phyloP scores from a whole-genome alignment of 78 protist species.

The Thecamonas trahens region DNA sequence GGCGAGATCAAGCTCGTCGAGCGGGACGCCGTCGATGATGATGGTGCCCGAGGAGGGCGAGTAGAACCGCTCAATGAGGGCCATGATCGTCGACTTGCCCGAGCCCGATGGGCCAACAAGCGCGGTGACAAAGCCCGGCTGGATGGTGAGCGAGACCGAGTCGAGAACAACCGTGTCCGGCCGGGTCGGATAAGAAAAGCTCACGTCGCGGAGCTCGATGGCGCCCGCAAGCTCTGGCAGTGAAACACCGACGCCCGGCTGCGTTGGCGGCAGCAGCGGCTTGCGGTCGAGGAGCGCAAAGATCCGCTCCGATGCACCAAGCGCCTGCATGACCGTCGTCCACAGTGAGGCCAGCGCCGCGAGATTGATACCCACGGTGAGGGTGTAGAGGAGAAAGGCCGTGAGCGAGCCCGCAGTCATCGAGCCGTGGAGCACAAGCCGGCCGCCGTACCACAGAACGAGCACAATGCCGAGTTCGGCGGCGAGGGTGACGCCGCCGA shows the following conservation, averaged over 20 bases:
- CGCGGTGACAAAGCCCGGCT: slow-evolving; percentile 64
- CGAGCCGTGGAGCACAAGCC: slow-evolving; percentile 37
- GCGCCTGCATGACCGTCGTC: slow-evolving; percentile 36
- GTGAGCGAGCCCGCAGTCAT: slow-evolving; percentile 48
- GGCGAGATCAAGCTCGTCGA: slow-evolving; percentile 17
- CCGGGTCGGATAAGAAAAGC: slow-evolving; percentile 72
- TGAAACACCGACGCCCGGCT: neutral
- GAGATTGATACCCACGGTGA: slow-evolving; percentile 44
- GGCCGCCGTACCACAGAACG: slow-evolving; percentile 66
- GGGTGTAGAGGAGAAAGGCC: slow-evolving; percentile 60
- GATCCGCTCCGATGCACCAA: slow-evolving; percentile 67
- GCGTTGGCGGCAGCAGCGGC: slow-evolving; percentile 30
- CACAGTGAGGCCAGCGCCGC: slow-evolving; percentile 23
- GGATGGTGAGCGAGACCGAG: slow-evolving; percentile 16
- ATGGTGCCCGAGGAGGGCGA: slow-evolving; percentile 54
- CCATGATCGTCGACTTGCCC: slow-evolving; percentile 71
- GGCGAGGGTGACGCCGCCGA: neutral
- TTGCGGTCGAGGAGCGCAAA: slow-evolving; percentile 67
- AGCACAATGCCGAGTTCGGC: slow-evolving; percentile 2
- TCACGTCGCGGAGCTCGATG: slow-evolving; percentile 57
- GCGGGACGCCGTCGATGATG: slow-evolving; percentile 56
- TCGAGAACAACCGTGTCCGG: slow-evolving; percentile 31
- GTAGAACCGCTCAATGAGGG: slow-evolving; percentile 66
- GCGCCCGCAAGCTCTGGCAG: slow-evolving; percentile 20
- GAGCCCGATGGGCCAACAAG: slow-evolving; percentile 84